phyloP scores from a whole-genome alignment of 1,284 basidiomycete genomes.

The Leccinum solheimii region DNA sequence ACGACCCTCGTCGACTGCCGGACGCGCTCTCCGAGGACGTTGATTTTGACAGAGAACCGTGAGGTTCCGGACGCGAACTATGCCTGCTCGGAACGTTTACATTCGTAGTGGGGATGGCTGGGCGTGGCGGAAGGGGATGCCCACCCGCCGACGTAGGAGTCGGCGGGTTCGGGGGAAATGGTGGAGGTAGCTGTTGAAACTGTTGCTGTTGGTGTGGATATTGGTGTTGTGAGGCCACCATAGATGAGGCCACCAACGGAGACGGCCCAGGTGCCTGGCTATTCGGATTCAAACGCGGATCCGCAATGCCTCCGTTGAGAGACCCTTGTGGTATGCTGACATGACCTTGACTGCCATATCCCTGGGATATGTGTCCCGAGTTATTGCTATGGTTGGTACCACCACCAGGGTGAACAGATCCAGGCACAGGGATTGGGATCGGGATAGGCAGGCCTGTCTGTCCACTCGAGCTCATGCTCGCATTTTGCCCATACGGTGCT shows the following conservation, averaged over 20 bases:
- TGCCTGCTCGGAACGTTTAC: conserved; percentile 7
- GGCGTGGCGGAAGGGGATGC: conserved; percentile 25
- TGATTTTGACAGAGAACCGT: conserved; percentile 21
- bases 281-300: background rate
- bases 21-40: conserved; percentile 16
- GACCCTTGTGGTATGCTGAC: conserved; percentile 1
- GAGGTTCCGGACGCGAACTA: conserved; percentile 22
- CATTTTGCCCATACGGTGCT: background rate
- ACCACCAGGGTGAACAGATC: background rate
- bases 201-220: conserved; percentile 1
- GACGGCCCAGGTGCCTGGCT: background rate
- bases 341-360: conserved; percentile 5
- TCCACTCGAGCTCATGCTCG: conserved; percentile 1
- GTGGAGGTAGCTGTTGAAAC: conserved; percentile 1
- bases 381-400: background rate
- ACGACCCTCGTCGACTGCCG: conserved; percentile 18
- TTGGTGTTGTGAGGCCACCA: background rate
- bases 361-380: background rate
- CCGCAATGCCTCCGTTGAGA: background rate
- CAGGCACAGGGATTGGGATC: background rate
- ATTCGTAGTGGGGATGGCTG: background rate
- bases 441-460: background rate
- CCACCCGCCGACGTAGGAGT: background rate
- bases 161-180: background rate
- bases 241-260: conserved; percentile 4